Evolutionary conservation across 108 stramenopile species (phyloP).

Genomic region (Skeletonema menzelii): DNA sequence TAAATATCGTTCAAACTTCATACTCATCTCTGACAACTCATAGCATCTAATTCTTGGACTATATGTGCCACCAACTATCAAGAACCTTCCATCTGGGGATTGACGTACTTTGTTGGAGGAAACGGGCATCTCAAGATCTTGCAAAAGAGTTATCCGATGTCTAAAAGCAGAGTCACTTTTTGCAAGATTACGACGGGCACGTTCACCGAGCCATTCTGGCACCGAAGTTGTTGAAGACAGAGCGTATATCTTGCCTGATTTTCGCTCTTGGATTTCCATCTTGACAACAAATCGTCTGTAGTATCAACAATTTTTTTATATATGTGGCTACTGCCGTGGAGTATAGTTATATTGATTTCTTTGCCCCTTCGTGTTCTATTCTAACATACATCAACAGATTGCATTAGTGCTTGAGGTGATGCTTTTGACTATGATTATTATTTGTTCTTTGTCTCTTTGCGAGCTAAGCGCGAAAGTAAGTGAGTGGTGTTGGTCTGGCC

Average conservation of each 20-base stretch:
- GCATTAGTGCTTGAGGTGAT: no score
- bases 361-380: no score
- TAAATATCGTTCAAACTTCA: constrained; percentile 98
- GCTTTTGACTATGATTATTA: no score
- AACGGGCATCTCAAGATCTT: constrained; percentile 97
- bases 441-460: no score
- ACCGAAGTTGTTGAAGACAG: constrained; percentile 88
- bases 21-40: constrained; percentile 91
- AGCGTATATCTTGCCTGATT: constrained; percentile 88
- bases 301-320: not conserved
- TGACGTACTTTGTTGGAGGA: constrained; percentile 80
- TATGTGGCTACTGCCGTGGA: not conserved
- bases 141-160: constrained; percentile 95
- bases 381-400: no score
- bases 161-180: constrained; percentile 91
- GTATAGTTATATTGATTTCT: no score
- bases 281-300: not conserved
- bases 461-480: no score
- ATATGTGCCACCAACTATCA: constrained; percentile 95
- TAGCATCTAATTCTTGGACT: constrained; percentile 94
- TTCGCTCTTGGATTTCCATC: constrained; percentile 90
- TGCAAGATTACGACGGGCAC: constrained; percentile 86
- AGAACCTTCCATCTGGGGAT: constrained; percentile 87
- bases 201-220: constrained; percentile 97
- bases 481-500: no score